These are phyloP conservation scores for Diaporthe citrichinensis DNA, from an alignment of 2,329 filamentous ascomycete genomes.

Conservation along the genomic window DNA sequence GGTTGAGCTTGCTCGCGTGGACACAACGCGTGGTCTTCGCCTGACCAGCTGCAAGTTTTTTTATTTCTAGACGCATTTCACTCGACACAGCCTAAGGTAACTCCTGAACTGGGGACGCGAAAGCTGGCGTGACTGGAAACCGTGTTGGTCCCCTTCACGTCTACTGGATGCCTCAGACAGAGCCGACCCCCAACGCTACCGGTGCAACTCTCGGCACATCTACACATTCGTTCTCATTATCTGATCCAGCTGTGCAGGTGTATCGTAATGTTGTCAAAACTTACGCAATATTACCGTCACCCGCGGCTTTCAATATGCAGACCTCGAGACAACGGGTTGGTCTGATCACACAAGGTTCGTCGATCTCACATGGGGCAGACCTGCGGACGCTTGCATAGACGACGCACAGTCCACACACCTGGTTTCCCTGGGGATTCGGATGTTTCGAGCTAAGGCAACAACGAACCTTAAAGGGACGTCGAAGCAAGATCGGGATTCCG, in stretches of 20 bases:
- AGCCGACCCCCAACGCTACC: not conserved
- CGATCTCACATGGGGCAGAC: conserved; percentile 33
- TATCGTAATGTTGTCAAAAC: not conserved
- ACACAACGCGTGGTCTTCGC: not conserved
- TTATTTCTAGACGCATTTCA: not conserved
- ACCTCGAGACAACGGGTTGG: conserved; percentile 15
- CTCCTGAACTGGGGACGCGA: not conserved
- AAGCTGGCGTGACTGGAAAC: not conserved
- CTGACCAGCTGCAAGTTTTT: not conserved
- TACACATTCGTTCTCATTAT: not conserved
- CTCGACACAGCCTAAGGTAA: not conserved
- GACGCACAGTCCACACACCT: conserved; percentile 27
- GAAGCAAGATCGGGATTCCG: conserved; percentile 5
- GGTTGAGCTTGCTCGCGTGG: not conserved
- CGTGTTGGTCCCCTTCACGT: not conserved
- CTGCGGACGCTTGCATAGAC: conserved; percentile 12
- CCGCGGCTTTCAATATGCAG: not conserved
- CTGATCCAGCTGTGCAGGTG: not conserved
- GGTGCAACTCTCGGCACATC: not conserved
- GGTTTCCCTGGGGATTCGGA: conserved; percentile 22
- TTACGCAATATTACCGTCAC: conserved; percentile 3
- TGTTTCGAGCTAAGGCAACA: conserved; percentile 29
- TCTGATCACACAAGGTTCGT: conserved; percentile 21
- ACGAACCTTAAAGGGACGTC: conserved; percentile 33
- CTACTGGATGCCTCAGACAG: not conserved